A percentile compares a stretch with the other conserved stretches of the same genome.
These are phyloP conservation scores for Tuber calosporum DNA, from an alignment of 495 filamentous ascomycete species.

Conservation along the genomic window DNA sequence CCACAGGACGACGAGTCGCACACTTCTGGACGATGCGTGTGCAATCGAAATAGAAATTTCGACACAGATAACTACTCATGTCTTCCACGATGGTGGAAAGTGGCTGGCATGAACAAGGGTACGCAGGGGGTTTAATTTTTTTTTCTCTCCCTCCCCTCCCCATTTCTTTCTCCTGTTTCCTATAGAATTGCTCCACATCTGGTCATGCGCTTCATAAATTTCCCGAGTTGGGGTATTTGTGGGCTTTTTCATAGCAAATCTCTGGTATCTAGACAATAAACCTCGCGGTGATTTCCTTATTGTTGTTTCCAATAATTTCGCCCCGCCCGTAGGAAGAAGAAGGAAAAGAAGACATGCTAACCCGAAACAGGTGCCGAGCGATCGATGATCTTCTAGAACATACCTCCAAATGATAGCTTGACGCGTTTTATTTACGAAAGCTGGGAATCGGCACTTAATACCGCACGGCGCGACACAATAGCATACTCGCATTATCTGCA, in stretches of 20 bases:
- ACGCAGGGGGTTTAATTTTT: conserved; percentile 7
- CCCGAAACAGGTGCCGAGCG: neutral
- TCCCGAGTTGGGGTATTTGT: neutral
- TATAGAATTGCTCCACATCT: neutral
- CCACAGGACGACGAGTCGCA: conserved; percentile 37
- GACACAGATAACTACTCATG: conserved; percentile 36
- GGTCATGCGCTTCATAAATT: neutral
- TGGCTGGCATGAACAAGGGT: conserved; percentile 29
- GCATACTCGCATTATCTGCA: neutral
- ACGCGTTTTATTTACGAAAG: neutral
- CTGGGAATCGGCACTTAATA: neutral
- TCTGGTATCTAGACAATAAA: neutral
- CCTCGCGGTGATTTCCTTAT: neutral
- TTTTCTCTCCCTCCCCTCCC: neutral
- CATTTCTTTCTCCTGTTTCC: neutral
- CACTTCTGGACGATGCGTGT: conserved; percentile 31
- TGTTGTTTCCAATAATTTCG: neutral
- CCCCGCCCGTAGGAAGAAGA: neutral
- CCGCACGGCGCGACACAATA: neutral
- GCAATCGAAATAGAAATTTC: conserved; percentile 27
- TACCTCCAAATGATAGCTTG: neutral
- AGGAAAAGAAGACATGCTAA: neutral
- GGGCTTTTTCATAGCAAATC: neutral
- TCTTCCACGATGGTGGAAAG: conserved; percentile 38
- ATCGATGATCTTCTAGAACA: neutral